Evolutionary conservation across 345 rosid species (phyloP).

Genomic region (Hibiscus mutabilis): DNA sequence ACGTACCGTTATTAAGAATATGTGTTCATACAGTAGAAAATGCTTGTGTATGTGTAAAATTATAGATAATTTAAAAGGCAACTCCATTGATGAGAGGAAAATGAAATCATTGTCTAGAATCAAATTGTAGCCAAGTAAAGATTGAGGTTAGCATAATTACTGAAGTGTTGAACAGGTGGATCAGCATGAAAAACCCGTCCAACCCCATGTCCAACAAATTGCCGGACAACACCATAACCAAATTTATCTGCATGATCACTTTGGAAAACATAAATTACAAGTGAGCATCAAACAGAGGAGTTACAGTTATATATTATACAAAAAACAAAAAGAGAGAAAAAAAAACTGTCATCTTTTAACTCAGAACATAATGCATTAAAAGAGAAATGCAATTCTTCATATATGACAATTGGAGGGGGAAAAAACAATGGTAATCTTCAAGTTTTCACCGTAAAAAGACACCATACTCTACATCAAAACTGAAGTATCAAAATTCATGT

Average conservation of each 20-base stretch:
- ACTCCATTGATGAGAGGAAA: not conserved
- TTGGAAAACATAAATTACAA: constrained; percentile 14
- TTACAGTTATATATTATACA: not conserved
- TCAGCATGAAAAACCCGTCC: constrained; percentile 87
- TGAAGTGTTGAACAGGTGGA: constrained; percentile 69
- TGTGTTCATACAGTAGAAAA: not conserved
- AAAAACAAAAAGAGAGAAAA: not conserved
- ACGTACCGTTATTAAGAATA: not conserved
- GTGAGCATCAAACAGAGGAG: constrained; percentile 10
- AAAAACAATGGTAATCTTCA: too few relatives aligned
- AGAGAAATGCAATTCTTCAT: too few relatives aligned
- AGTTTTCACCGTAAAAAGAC: not conserved
- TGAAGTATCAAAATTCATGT: not conserved
- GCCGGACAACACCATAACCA: constrained; percentile 63
- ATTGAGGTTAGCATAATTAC: constrained; percentile 36
- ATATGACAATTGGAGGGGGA: too few relatives aligned
- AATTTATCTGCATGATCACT: constrained; percentile 89
- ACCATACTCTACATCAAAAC: not conserved
- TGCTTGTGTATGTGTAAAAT: not conserved
- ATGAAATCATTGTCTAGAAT: not conserved
- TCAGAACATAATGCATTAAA: too few relatives aligned
- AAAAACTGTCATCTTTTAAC: too few relatives aligned
- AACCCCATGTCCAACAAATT: constrained; percentile 92
- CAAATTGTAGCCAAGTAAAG: constrained; percentile 6
- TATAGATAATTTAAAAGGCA: not conserved